Evolutionary conservation across 306 rosid species (phyloP).

Genomic region (Sindora glabra): DNA sequence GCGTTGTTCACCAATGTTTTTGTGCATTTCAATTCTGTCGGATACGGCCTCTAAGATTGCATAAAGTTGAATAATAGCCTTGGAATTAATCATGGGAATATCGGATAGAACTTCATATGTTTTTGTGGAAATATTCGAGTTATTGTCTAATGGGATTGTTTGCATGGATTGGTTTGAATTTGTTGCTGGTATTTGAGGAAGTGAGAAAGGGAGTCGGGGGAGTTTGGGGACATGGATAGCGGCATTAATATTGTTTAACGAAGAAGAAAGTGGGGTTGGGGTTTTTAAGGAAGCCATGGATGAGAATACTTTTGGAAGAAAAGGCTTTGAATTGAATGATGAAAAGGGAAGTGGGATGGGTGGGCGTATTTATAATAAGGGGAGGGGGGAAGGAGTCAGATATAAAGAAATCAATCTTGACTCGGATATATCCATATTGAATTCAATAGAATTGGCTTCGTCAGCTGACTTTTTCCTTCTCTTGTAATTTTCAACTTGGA

Average conservation of each 20-base stretch:
- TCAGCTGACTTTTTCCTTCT: not conserved
- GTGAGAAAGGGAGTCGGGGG: slow-evolving; percentile 6
- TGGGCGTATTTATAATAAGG: not conserved
- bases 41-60: slow-evolving; percentile 45
- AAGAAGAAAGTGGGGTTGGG: slow-evolving; percentile 8
- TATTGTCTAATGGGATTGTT: not conserved
- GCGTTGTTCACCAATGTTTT: slow-evolving; percentile 53
- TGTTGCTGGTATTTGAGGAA: slow-evolving; percentile 11
- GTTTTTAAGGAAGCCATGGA: slow-evolving; percentile 37
- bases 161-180: no score
- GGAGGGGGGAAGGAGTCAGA: not conserved
- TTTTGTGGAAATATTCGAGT: not conserved
- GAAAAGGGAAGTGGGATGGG: no score
- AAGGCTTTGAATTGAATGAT: not conserved
- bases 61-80: slow-evolving; percentile 22
- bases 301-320: no score
- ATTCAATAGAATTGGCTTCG: not conserved
- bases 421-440: no score
- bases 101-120: not conserved
- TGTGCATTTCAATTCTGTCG: slow-evolving; percentile 66
- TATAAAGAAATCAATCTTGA: no score
- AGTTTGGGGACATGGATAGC: slow-evolving; percentile 29
- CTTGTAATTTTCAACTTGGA: not conserved
- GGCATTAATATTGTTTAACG: slow-evolving; percentile 20
- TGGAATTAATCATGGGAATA: not conserved